Base-by-base conservation (phyloP, 1,139 yeast genomes). In the Pichia sp. region DNA sequence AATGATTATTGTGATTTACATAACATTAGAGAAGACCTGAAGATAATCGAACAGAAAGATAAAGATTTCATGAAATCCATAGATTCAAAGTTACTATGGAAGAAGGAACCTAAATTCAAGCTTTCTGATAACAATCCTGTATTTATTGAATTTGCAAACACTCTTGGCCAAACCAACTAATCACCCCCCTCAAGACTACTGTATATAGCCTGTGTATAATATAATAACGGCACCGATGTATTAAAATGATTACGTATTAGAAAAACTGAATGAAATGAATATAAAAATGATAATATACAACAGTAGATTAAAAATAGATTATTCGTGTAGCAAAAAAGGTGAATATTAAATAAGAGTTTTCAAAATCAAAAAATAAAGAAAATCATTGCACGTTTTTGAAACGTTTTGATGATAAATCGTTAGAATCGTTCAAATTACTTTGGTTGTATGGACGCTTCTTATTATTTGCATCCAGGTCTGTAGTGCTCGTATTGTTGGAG, bases 1-100 rank as follows among this genome's bases (percentile, higher is more conserved):
- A 51, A 57, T 6, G 58, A 55, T 45, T 58, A 56, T 37, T 60
- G 59, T 2, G 46, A 46, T 4, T 21, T 58, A 8, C 55, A 61
- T 41, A 56, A 59, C 5, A 15, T 57, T 11, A 32, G 34, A 3
- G 44, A 47, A 24, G 41, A 49, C 20, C 47, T 51, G 4, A 12
- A 30, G 10, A 43, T 32, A 5, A 30, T 40, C 10, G 35, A 36
- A 2, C 20, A 35, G n/a, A 15, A 40, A 4, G 54, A 46, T 22
- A 20, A 34, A 5, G 20, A 31, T 3, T 44, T 55, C 15, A 46
- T 47, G 10, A 45, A 46, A 5, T 34, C 38, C n/a, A 38, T 60
- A 21, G 40, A 49, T 14, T 35, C 33, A 1, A 34, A 40, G 12
- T 42, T 61, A 12, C 40, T 44, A 10, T 61, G 66, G 66, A 18